These are phyloP conservation scores for Penicillium atrosanguineum DNA, from an alignment of 495 filamentous ascomycete species.

Conservation along the genomic window DNA sequence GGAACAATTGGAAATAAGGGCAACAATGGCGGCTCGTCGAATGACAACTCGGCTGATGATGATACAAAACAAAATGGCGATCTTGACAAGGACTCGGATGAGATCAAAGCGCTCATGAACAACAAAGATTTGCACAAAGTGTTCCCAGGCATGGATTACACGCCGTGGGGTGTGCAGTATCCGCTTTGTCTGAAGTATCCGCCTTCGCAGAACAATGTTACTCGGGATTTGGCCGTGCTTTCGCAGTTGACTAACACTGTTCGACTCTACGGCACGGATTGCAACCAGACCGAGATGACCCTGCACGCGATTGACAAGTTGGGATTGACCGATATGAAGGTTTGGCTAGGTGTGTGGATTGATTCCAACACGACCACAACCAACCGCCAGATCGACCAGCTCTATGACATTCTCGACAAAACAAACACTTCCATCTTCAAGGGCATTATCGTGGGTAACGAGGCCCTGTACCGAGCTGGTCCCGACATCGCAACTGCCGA, in stretches of 20 bases:
- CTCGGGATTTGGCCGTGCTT: constrained; percentile 84
- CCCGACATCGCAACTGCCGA: constrained; percentile 55
- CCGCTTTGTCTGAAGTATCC: constrained; percentile 77
- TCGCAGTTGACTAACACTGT: constrained; percentile 88
- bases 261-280: constrained; percentile 93
- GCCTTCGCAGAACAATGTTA: constrained; percentile 90
- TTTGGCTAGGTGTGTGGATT: constrained; percentile 97
- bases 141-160: constrained; percentile 97
- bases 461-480: constrained; percentile 77
- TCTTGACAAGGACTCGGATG: constrained; percentile 66
- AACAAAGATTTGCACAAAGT: constrained; percentile 84
- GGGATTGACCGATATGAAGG: constrained; percentile 72
- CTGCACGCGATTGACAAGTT: constrained; percentile 77
- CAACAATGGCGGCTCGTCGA: constrained; percentile 18
- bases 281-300: constrained; percentile 96
- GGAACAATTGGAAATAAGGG: constrained; percentile 59
- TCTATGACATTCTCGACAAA: constrained; percentile 75
- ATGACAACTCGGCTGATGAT: constrained; percentile 23
- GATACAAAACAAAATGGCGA: constrained; percentile 61
- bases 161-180: constrained; percentile 85
- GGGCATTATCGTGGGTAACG: constrained; percentile 90
- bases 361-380: constrained; percentile 83
- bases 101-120: constrained; percentile 79
- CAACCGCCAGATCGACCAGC: constrained; percentile 71
- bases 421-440: constrained; percentile 67